These are phyloP conservation scores for Spongispora temasekensis DNA, from an alignment of 1,284 basidiomycete genomes.

Conservation along the genomic window DNA sequence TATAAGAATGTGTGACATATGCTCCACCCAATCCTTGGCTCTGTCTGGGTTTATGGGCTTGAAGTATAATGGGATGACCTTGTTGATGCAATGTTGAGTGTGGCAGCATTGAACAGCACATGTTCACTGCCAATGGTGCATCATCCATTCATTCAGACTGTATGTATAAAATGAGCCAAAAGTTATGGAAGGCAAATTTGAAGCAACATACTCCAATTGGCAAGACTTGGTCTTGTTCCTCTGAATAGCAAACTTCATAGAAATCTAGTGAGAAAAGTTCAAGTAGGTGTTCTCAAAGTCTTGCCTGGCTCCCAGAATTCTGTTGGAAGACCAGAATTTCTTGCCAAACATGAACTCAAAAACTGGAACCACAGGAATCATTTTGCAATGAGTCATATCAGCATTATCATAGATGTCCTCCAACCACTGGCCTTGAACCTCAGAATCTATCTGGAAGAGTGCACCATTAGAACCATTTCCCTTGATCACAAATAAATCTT, in stretches of 20 bases:
- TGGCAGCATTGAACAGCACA: slow-evolving; percentile 1
- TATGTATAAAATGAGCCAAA: neutral
- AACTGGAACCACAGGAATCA: neutral
- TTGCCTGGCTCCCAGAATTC: neutral
- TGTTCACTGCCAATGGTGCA: neutral
- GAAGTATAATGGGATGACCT: neutral
- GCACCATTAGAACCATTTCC: neutral
- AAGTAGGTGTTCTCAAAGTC: neutral
- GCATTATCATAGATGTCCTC: neutral
- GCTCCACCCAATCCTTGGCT: neutral
- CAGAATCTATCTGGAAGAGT: no score
- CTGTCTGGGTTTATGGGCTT: neutral
- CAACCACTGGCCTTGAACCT: neutral
- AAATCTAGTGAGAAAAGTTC: neutral
- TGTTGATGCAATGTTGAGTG: neutral
- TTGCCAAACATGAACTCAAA: neutral
- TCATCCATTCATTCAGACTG: neutral
- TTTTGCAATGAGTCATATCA: neutral
- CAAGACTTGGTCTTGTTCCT: neutral
- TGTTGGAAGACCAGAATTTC: neutral
- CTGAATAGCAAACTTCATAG: neutral
- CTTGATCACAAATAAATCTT: neutral
- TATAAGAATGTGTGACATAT: neutral
- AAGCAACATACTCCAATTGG: neutral
- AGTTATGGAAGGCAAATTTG: neutral